Base-by-base conservation (phyloP, 306 rosid species). In the Cucurbita ficifolia region DNA sequence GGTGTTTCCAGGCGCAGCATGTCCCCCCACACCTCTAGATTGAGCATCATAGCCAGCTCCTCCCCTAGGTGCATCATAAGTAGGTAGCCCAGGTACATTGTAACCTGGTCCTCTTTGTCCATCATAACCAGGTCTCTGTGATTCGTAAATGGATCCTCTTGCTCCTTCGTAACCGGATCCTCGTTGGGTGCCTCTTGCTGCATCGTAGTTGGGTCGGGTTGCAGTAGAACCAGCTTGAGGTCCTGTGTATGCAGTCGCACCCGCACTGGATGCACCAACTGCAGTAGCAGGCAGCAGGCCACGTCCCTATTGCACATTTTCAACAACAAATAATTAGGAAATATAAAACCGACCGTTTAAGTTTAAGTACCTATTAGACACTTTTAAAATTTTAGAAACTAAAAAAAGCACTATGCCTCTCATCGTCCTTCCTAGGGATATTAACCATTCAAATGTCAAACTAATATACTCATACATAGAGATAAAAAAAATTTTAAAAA, bases 31-130 rank as follows among this genome's bases (percentile, higher is more conserved):
- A 75, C 85, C 89, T 75, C 94, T 88, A 29, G 90, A 74, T 73
- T 88, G 97, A 22, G 84, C 46, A 76, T 88, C 96, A 76, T 84
- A 89, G 72, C 85, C 89, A 72, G 86, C 14, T 77, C 88, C 95
- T 75, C 88, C 95, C 73, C 88, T 86, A 21, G 75, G 75, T 10
- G 82, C 77, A 74, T 87, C 85, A 4, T 85, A 90, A 45, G 29
- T 13, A 48, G 72, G 40, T 46, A 68, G 22, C 21, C 74, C 74
- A 5, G 74, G 58, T 45, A 49, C 8, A 49, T 29, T 69, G 50
- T 72, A 72, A 72, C 79, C 86, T 21, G 79, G 62, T 78, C 85
- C 75, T 79, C 90, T 86, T 75, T 85, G 91, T 8, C 83, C 42
- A 70, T 92, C 92, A 22, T 88, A 87, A 5, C 77, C 36, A 39